phyloP scores from a whole-genome alignment of 805 yeast species.

The Candida schatavii region DNA sequence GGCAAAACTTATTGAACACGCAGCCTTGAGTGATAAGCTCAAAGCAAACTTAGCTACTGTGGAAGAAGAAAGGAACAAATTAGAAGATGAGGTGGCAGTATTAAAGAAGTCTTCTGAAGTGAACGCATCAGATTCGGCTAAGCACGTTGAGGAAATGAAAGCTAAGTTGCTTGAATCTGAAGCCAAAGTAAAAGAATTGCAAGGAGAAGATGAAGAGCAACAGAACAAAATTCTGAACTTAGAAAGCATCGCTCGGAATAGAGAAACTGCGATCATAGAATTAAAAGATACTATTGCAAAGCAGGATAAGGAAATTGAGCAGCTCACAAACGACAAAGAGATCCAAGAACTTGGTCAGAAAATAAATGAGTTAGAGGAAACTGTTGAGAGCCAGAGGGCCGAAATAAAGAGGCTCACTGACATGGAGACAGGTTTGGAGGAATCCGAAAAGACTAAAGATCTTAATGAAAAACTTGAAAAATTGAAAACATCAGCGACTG shows the following conservation, averaged over 20 bases:
- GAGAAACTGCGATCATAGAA: too few relatives aligned
- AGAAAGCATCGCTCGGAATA: too few relatives aligned
- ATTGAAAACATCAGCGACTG: too few relatives aligned
- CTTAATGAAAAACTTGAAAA: neutral
- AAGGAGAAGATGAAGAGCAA: neutral
- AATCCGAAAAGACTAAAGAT: neutral
- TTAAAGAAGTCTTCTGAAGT: too few relatives aligned
- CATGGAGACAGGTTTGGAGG: neutral
- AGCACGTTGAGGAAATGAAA: too few relatives aligned
- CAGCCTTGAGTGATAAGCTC: too few relatives aligned
- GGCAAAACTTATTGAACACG: too few relatives aligned
- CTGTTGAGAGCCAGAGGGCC: neutral
- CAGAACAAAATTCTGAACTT: slow-evolving; percentile 5
- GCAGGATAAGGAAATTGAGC: neutral
- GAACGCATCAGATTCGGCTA: too few relatives aligned
- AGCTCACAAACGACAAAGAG: neutral
- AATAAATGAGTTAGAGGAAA: neutral
- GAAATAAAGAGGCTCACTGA: neutral
- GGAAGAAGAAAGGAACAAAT: too few relatives aligned
- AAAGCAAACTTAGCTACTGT: too few relatives aligned
- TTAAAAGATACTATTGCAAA: neutral
- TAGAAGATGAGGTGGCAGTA: too few relatives aligned
- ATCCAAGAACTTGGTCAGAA: neutral
- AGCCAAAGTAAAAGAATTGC: neutral
- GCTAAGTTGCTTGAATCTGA: neutral